Base-by-base conservation (phyloP, 1,284 basidiomycete genomes). In the Cryptococcus sp. region DNA sequence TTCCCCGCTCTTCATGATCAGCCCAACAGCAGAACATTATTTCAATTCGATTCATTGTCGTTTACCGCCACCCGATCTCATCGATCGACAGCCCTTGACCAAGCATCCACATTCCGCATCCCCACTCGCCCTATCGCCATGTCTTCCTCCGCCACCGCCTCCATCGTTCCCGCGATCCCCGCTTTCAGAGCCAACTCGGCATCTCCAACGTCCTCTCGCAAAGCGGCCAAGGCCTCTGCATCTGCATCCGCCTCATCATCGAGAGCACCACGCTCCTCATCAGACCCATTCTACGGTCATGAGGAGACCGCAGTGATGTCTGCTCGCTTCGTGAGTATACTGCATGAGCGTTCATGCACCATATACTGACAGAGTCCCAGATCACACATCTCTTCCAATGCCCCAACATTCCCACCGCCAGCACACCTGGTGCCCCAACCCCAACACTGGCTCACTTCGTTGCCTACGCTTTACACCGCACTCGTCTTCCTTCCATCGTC, bases 391-490 rank as follows among this genome's bases (percentile, higher is more conserved):
- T 79, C 35, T 80, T 80, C 67, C 70, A 73, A 59, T 80, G 79
- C 63, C 79, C 79, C 53, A 76, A 79, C 66, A 72, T 80, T 39
- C 72, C 77, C 31, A 65, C 73, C 3, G 62, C 62, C 17, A 67
- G 70, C 31, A 67, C 68, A 44, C 74, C 76, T 11, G 72, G 72
- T 45, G 71, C 74, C 8, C 75, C 78, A 20, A 76, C 77, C 19
- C 84, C 85, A 3, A 84, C 86, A 3, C 80, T 94, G 0, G 89
- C 88, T 0, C 84, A 88, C 60, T 93, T 93, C 74, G 88, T 93
- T 66, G 93, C 91, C 0, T 95, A 95, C 70, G 89, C 91, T 0
- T 83, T 95, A 7, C 91, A 95, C 72, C 86, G 93, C 31, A 95
- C 91, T 0, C 88, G 93, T 35, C 83, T 95, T 0, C 89, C 92